These are phyloP conservation scores for Catharanthus roseus DNA, from an alignment of 257 asterid species.

Conservation along the genomic window DNA sequence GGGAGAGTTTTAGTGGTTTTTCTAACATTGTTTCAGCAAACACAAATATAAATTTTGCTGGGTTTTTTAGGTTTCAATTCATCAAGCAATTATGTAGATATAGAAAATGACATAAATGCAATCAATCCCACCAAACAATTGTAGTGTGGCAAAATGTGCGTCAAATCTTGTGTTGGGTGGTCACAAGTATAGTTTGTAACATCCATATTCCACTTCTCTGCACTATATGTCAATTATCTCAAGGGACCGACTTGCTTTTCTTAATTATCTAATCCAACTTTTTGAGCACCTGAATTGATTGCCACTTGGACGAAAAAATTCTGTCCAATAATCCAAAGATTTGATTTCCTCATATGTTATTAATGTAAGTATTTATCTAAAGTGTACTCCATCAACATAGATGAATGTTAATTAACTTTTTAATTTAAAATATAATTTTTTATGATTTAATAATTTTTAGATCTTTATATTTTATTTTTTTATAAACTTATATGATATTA, in stretches of 20 bases:
- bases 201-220: background rate
- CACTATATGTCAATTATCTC: conserved; percentile 5
- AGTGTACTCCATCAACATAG: too few species aligned
- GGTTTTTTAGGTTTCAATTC: background rate
- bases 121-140: conserved; percentile 5
- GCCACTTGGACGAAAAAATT: too few species aligned
- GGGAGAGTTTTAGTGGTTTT: background rate
- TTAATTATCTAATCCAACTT: background rate
- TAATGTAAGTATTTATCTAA: too few species aligned
- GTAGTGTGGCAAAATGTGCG: conserved; percentile 14
- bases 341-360: background rate
- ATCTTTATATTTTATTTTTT: too few species aligned
- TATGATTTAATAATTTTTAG: too few species aligned
- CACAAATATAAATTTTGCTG: background rate
- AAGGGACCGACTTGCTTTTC: conserved; percentile 6
- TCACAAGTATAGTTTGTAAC: background rate
- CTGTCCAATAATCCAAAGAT: too few species aligned
- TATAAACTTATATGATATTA: too few species aligned
- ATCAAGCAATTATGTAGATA: background rate
- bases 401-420: too few species aligned
- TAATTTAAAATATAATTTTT: too few species aligned
- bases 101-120: background rate
- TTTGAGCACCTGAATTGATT: too few species aligned
- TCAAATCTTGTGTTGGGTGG: conserved; percentile 18
- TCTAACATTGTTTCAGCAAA: background rate